Conservation (phyloP, 2,329 filamentous ascomycete species). For the Chaetomium sp. region DNA sequence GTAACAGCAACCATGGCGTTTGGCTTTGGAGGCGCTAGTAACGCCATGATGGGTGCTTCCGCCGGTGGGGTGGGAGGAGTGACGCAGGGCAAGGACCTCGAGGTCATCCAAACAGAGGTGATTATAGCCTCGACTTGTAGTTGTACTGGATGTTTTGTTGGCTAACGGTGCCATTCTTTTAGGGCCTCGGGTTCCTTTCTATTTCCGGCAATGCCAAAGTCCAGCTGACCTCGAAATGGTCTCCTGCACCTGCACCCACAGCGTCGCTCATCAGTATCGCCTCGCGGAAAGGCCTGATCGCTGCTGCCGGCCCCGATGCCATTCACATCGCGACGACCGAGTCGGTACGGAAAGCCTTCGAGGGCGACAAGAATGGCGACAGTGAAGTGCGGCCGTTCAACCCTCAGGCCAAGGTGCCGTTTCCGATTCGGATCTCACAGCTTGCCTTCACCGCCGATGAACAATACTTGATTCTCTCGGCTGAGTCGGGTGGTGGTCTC, state of each 20-base stretch:
- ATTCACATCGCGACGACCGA: conserved; percentile 78
- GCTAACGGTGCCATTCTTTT: conserved; percentile 31
- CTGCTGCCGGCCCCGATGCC: conserved; percentile 81
- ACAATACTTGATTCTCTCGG: conserved; percentile 77
- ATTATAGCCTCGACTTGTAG: conserved; percentile 7
- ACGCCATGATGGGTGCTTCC: conserved; percentile 47
- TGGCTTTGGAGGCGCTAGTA: conserved; percentile 53
- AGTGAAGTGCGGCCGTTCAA: conserved; percentile 69
- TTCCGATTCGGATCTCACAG: conserved; percentile 80
- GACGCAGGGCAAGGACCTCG: conserved; percentile 64
- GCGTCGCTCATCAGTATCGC: conserved; percentile 85
- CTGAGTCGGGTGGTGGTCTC: conserved; percentile 77
- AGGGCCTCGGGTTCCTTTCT: conserved; percentile 79
- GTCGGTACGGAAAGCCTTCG: conserved; percentile 74
- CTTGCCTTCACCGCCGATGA: conserved; percentile 91
- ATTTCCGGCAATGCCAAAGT: conserved; percentile 81
- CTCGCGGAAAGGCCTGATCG: conserved; percentile 75
- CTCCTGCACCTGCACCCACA: conserved; percentile 70
- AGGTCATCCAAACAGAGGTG: conserved; percentile 82
- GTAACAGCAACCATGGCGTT: conserved; percentile 62
- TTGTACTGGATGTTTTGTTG: conserved; percentile 2
- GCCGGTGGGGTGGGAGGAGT: conserved; percentile 44
- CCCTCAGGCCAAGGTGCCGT: conserved; percentile 71
- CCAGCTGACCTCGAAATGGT: conserved; percentile 78
- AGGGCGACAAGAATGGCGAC: conserved; percentile 59